Evolutionary conservation across 306 rosid species (phyloP), one percentile per base, ranked within the genome.

Genomic region (Luffa acutangula): DNA sequence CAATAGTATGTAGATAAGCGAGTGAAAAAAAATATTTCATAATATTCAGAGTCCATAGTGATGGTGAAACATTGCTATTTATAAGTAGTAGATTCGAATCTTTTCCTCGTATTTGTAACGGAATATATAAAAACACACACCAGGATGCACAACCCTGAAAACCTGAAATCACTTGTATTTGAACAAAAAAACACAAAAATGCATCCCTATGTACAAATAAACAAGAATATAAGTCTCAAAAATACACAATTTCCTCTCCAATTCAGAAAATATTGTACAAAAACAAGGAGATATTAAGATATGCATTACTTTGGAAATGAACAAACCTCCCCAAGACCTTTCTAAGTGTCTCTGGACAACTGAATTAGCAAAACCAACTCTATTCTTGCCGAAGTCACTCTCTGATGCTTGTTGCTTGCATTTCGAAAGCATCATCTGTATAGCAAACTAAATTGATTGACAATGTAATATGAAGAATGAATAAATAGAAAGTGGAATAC

Each of bases 401-500:
- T 49, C 46, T 4, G 20, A 13, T 49, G 60, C 59, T 21, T 25
- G 57, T 71, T 20, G 58, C 77, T 2, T 25, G 62, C 45, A 49
- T 49, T 49, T 33, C 60, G 4, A 8, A 74, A 25, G 14, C 60
- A 51, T 33, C 63, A 17, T 52, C 18, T 75, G 48, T 75, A 17
- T 75, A 34, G 49, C 78, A 75, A 53, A 75, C 33, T 34, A 75
- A 52, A n/a, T 14, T 2, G 46, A 51, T 49, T 2, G 46, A 48
- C 62, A 8, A 74, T 33, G 46, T 51, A 51, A 48, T 51, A 74
- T 33, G 62, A 75, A 75, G 63, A 75, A 75, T 75, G 78, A 75
- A 75, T 33, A 36, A 75, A 75, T 49, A 15, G 78, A 36, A 53
- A 52, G 62, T 74, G 60, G 78, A 3, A 51, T 51, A 74, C 15